phyloP scores from a whole-genome alignment of 805 yeast genomes.

The Metschnikowia gelsemii region DNA sequence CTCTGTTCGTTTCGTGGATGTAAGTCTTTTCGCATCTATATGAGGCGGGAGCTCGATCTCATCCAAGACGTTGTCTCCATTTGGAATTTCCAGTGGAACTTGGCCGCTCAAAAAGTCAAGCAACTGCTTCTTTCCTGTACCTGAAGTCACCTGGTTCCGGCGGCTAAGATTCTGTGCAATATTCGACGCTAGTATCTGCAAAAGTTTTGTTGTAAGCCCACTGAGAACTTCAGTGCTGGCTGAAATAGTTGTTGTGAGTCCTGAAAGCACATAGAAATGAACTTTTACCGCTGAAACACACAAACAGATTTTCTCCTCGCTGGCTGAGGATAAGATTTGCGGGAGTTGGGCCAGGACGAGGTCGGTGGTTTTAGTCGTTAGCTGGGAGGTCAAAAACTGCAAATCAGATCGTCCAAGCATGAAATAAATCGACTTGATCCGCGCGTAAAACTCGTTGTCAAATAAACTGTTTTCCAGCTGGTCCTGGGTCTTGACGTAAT shows the following conservation, averaged over 20 bases:
- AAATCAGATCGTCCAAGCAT: conserved; percentile 11
- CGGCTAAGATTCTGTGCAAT: conserved; percentile 1
- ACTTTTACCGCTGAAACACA: conserved; percentile 31
- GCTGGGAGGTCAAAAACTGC: conserved; percentile 15
- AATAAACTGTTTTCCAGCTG: neutral
- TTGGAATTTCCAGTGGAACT: conserved; percentile 1
- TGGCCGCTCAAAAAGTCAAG: conserved; percentile 11
- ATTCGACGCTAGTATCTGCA: conserved; percentile 1
- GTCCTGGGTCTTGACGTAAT: conserved; percentile 13
- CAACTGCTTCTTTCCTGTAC: conserved; percentile 16
- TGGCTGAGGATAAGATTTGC: conserved; percentile 27
- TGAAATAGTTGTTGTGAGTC: conserved; percentile 8
- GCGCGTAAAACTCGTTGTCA: conserved; percentile 11
- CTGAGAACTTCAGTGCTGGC: conserved; percentile 4
- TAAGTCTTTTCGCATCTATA: conserved; percentile 34
- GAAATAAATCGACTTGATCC: conserved; percentile 8
- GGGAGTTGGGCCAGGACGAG: conserved; percentile 28
- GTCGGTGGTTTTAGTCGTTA: conserved; percentile 27
- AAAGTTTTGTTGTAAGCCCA: conserved; percentile 1
- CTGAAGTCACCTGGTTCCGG: neutral
- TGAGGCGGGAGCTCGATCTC: conserved; percentile 38
- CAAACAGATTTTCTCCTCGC: conserved; percentile 33
- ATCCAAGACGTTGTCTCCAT: conserved; percentile 28
- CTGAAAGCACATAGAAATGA: conserved; percentile 24
- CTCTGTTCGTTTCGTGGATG: conserved; percentile 12